These are phyloP conservation scores for Aspergillus sp. DNA, from an alignment of 2,329 filamentous ascomycete genomes.

Conservation along the genomic window DNA sequence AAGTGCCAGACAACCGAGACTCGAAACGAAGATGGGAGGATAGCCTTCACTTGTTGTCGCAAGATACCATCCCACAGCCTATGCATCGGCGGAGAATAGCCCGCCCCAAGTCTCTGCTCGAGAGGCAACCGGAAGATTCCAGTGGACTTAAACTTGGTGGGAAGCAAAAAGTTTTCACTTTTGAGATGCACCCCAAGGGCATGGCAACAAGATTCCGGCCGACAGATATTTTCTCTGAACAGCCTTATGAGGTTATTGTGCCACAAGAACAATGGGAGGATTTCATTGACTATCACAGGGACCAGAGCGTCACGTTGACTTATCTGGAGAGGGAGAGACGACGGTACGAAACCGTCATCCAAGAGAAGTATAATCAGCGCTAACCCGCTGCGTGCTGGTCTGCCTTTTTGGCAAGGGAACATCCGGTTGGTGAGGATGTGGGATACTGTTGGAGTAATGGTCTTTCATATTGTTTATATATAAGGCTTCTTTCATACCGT, in stretches of 20 bases:
- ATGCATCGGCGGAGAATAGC: not conserved
- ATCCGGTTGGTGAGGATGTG: no score
- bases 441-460: no score
- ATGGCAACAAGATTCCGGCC: conserved; percentile 19
- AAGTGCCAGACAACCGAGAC: not conserved
- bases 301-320: conserved; percentile 13
- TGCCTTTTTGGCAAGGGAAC: no score
- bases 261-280: conserved; percentile 15
- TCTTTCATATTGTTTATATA: no score
- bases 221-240: conserved; percentile 23
- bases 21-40: not conserved
- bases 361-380: not conserved
- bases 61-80: not conserved
- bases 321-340: conserved; percentile 14
- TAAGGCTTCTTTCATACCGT: no score
- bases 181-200: conserved; percentile 16
- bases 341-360: not conserved
- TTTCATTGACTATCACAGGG: conserved; percentile 6
- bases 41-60: not conserved
- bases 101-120: not conserved
- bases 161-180: conserved; percentile 15
- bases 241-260: conserved; percentile 19
- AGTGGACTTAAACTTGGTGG: not conserved
- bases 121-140: not conserved
- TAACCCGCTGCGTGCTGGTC: not conserved